Conservation (phyloP, 2,329 filamentous ascomycete genomes). For the Metarhizium sp. region DNA sequence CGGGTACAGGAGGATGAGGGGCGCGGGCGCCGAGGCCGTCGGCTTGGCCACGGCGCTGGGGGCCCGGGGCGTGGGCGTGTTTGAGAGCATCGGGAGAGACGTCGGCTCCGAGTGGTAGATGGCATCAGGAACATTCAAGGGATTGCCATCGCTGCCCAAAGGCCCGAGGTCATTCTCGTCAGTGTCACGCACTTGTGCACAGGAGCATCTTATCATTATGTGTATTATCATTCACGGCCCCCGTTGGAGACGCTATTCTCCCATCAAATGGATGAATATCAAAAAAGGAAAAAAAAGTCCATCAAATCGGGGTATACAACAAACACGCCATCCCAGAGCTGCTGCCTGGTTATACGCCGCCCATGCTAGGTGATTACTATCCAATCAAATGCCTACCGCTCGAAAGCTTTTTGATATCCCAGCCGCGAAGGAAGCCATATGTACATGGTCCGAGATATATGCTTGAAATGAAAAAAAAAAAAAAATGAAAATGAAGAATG, state of each 20-base stretch:
- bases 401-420: no score
- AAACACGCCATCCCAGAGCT: neutral
- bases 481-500: neutral
- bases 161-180: no score
- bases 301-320: neutral
- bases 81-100: slow-evolving; percentile 42
- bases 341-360: neutral
- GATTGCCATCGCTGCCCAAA: no score
- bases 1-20: slow-evolving; percentile 56
- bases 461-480: neutral
- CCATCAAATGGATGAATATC: no score
- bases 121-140: no score
- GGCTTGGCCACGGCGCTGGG: slow-evolving; percentile 63
- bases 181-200: no score
- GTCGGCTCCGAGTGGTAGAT: slow-evolving; percentile 12
- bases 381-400: no score
- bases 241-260: no score
- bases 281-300: neutral
- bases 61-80: slow-evolving; percentile 50
- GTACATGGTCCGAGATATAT: no score
- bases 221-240: no score
- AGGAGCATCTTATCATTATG: no score
- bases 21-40: slow-evolving; percentile 56
- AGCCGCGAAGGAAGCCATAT: no score
- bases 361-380: neutral